Percentiles rank a stretch among this genome's conserved stretches.
Conservation (phyloP, 2,329 filamentous ascomycete species). For the Cordyceps farinosa region DNA sequence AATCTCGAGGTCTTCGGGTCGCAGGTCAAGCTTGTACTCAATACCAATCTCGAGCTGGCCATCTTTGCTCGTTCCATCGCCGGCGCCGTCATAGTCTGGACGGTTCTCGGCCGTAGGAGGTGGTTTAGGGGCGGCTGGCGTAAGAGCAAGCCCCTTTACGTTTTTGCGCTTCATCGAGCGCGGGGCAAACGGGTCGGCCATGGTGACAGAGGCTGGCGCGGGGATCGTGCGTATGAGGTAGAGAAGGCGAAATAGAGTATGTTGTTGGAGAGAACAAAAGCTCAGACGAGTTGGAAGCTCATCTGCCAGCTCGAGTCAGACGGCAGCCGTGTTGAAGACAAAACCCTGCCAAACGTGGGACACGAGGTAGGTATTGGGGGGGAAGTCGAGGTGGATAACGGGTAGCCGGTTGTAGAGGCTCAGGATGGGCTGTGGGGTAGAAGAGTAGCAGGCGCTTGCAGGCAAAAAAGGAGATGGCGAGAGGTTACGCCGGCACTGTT, state of each 20-base stretch:
- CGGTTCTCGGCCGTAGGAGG: slow-evolving; percentile 70
- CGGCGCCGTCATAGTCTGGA: slow-evolving; percentile 55
- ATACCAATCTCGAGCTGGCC: slow-evolving; percentile 87
- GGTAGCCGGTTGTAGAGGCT: slow-evolving; percentile 9
- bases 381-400: slow-evolving; percentile 12
- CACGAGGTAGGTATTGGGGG: slow-evolving; percentile 13
- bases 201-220: slow-evolving; percentile 33
- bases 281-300: slow-evolving; percentile 6
- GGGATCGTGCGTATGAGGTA: slow-evolving; percentile 1
- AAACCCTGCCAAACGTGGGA: slow-evolving; percentile 9
- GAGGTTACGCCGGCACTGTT: neutral
- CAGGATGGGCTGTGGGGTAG: slow-evolving; percentile 15
- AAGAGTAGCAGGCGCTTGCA: slow-evolving; percentile 13
- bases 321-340: slow-evolving; percentile 9
- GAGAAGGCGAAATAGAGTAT: slow-evolving; percentile 7
- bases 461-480: neutral
- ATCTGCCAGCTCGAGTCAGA: slow-evolving; percentile 14
- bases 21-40: slow-evolving; percentile 90
- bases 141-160: slow-evolving; percentile 90
- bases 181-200: slow-evolving; percentile 62
- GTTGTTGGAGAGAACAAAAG: neutral
- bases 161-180: slow-evolving; percentile 98
- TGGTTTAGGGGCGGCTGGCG: slow-evolving; percentile 69
- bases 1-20: slow-evolving; percentile 87
- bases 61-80: slow-evolving; percentile 53